Percentiles rank a stretch among this genome's conserved stretches.
Evolutionary conservation across 177 flowering plant genomes (phyloP).

Genomic region (Telopea speciosissima): DNA sequence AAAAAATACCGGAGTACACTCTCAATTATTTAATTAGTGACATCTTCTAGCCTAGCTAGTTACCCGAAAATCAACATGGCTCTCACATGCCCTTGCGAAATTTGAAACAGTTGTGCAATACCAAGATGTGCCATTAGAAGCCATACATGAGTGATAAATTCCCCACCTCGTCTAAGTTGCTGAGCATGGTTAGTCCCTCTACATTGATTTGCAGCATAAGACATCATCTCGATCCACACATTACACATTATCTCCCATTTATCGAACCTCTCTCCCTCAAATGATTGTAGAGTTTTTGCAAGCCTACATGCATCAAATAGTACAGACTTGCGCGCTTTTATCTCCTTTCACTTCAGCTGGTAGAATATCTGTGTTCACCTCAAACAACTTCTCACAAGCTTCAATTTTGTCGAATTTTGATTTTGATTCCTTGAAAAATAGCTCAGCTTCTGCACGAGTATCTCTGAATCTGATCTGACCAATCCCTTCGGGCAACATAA

Average conservation of each 20-base stretch:
- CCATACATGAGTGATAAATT: too few species aligned
- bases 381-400: background rate
- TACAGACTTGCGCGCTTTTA: background rate
- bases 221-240: too few species aligned
- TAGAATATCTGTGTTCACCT: background rate
- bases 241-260: background rate
- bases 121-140: too few species aligned
- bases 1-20: too few species aligned
- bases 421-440: background rate
- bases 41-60: too few species aligned
- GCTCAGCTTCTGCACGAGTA: background rate
- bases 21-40: too few species aligned
- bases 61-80: too few species aligned
- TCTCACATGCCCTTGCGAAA: too few species aligned
- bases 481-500: constrained; percentile 24
- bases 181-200: too few species aligned
- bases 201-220: too few species aligned
- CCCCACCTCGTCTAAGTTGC: too few species aligned
- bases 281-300: background rate
- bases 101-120: too few species aligned
- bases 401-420: background rate
- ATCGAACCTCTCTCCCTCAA: background rate
- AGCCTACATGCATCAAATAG: background rate
- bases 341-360: background rate
- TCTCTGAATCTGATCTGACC: background rate